These are phyloP conservation scores for Drechslerella dactyloides DNA, from an alignment of 2,329 filamentous ascomycete genomes.

Conservation along the genomic window DNA sequence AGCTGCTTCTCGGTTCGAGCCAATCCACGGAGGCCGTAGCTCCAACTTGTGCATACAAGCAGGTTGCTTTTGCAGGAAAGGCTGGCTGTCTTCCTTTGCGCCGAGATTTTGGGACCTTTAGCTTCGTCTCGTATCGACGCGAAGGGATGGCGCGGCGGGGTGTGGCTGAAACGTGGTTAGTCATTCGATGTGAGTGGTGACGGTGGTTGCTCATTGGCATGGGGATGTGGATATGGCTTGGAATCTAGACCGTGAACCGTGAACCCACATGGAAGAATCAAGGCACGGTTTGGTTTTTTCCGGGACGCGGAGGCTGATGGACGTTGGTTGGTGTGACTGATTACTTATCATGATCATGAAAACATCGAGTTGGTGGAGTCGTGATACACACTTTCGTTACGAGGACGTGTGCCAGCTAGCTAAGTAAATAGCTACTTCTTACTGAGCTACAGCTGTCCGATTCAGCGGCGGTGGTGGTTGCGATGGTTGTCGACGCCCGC, in stretches of 20 bases:
- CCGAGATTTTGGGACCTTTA: neutral
- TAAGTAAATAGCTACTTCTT: too few species aligned
- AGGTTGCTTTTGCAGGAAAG: constrained; percentile 2
- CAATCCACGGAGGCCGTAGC: too few species aligned
- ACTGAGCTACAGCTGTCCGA: neutral
- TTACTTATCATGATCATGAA: constrained; percentile 8
- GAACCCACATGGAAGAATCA: neutral
- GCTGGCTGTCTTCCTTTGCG: neutral
- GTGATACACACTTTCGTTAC: neutral
- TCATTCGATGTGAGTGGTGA: neutral
- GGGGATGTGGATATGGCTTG: neutral
- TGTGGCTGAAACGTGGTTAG: neutral
- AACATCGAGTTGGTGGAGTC: neutral
- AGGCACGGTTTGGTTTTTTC: neutral
- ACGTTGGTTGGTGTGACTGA: neutral
- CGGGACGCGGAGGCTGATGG: too few species aligned
- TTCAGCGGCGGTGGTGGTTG: neutral
- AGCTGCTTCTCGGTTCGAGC: constrained; percentile 11
- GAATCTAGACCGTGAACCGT: constrained; percentile 1
- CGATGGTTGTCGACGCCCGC: constrained; percentile 1
- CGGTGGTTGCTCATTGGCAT: neutral
- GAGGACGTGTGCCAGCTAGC: too few species aligned
- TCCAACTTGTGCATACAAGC: neutral
- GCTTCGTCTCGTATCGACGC: constrained; percentile 3
- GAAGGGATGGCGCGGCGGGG: neutral